These are phyloP conservation scores for Nicotiana undulata DNA, from an alignment of 257 asterid species.

Conservation along the genomic window DNA sequence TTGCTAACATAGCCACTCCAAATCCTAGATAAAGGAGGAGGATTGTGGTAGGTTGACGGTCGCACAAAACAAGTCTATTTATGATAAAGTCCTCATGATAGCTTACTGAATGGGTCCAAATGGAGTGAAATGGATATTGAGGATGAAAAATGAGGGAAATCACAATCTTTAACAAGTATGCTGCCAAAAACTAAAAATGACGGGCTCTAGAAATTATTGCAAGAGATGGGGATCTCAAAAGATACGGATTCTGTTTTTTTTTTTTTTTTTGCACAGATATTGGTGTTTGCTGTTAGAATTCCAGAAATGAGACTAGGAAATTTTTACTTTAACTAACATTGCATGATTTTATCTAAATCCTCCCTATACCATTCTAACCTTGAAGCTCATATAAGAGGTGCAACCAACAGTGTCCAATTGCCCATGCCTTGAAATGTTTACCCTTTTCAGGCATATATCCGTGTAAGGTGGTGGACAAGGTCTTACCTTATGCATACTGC, in stretches of 20 bases:
- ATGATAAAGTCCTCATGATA: neutral
- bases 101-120: neutral
- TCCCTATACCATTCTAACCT: neutral
- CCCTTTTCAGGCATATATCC: neutral
- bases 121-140: neutral
- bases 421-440: neutral
- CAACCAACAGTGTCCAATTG: neutral
- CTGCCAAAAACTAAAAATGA: neutral
- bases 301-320: neutral
- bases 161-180: neutral
- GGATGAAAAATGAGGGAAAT: neutral
- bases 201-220: neutral
- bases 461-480: neutral
- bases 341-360: neutral
- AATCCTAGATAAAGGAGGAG: neutral
- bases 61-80: neutral
- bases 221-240: neutral
- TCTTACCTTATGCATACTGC: neutral
- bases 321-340: neutral
- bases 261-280: neutral
- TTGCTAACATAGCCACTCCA: neutral
- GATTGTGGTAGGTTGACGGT: neutral
- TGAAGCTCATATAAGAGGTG: conserved; percentile 1
- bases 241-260: neutral
- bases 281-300: neutral